Conservation (phyloP, 495 filamentous ascomycete genomes). For the Xylaria sp. region DNA sequence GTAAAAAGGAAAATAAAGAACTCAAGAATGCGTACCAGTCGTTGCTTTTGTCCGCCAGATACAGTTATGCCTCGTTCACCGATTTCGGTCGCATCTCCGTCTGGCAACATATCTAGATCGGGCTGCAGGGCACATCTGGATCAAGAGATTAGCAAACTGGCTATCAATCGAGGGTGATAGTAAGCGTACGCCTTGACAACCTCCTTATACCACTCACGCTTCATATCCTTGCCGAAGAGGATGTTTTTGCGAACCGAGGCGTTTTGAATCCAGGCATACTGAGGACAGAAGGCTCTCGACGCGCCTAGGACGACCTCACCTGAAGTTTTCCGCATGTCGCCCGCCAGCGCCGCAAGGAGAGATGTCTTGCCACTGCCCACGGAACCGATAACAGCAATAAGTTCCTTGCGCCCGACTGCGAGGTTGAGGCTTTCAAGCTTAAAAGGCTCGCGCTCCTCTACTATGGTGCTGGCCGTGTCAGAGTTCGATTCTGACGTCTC, state of each 20-base stretch:
- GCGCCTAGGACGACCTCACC: constrained; percentile 79
- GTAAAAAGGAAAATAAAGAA: background rate
- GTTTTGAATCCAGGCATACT: constrained; percentile 98
- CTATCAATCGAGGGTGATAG: background rate
- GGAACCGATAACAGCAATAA: constrained; percentile 88
- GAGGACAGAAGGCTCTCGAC: constrained; percentile 86
- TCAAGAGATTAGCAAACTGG: constrained; percentile 21
- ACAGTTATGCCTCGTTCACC: constrained; percentile 83
- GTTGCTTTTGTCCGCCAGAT: constrained; percentile 84
- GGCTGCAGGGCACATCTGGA: constrained; percentile 72
- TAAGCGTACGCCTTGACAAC: constrained; percentile 57
- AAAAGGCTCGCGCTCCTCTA: constrained; percentile 75
- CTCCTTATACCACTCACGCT: constrained; percentile 68
- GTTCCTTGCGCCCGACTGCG: constrained; percentile 77
- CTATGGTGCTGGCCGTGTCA: constrained; percentile 61
- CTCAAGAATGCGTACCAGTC: constrained; percentile 49
- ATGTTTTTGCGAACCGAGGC: constrained; percentile 87
- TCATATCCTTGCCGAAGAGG: constrained; percentile 82
- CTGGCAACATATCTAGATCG: constrained; percentile 78
- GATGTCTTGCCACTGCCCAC: constrained; percentile 95
- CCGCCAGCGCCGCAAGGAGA: constrained; percentile 85
- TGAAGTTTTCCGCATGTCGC: constrained; percentile 86
- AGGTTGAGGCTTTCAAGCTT: constrained; percentile 77
- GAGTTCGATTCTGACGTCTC: constrained; percentile 37
- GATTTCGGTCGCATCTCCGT: constrained; percentile 76